Percentiles rank a stretch among this genome's conserved stretches.
Evolutionary conservation across 768 basidiomycete species (phyloP).

Genomic region (Antrodiella citrinella): DNA sequence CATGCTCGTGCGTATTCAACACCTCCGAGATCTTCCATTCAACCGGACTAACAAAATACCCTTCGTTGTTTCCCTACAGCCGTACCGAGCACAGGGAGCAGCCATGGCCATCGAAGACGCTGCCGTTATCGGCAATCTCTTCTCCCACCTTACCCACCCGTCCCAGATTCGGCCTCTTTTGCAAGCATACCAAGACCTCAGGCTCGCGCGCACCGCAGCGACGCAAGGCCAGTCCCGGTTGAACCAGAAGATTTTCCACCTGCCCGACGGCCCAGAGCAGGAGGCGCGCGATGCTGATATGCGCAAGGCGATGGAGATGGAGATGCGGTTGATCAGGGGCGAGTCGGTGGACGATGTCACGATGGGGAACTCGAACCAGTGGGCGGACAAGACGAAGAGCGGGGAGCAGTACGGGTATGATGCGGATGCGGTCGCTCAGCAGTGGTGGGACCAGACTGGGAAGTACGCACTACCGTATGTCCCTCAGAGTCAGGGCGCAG

Average conservation of each 20-base stretch:
- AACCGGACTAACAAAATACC: neutral
- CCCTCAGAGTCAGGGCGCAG: neutral
- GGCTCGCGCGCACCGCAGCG: conserved; percentile 38
- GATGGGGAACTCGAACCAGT: conserved; percentile 41
- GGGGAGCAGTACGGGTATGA: conserved; percentile 43
- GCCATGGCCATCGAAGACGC: conserved; percentile 45
- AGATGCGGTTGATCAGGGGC: conserved; percentile 20
- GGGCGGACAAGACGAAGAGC: conserved; percentile 50
- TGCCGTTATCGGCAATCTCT: conserved; percentile 37
- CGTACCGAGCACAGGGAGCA: conserved; percentile 36
- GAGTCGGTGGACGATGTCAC: conserved; percentile 9
- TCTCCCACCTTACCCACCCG: conserved; percentile 36
- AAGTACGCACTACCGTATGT: conserved; percentile 4
- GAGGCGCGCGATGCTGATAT: conserved; percentile 42
- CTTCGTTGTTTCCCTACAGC: conserved; percentile 13
- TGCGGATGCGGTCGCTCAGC: conserved; percentile 40
- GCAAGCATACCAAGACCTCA: conserved; percentile 43
- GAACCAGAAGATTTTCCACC: conserved; percentile 49
- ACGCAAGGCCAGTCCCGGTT: conserved; percentile 42
- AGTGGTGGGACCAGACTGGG: conserved; percentile 38
- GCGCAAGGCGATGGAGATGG: conserved; percentile 37
- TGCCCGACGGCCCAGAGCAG: conserved; percentile 47
- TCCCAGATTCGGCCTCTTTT: conserved; percentile 39
- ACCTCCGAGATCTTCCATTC: neutral
- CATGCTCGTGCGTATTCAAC: conserved; percentile 27